A percentile compares a stretch with the other conserved stretches of the same genome.
Evolutionary conservation across 164 flowering plant genomes (phyloP).

Genomic region (Macadamia tetraphylla): DNA sequence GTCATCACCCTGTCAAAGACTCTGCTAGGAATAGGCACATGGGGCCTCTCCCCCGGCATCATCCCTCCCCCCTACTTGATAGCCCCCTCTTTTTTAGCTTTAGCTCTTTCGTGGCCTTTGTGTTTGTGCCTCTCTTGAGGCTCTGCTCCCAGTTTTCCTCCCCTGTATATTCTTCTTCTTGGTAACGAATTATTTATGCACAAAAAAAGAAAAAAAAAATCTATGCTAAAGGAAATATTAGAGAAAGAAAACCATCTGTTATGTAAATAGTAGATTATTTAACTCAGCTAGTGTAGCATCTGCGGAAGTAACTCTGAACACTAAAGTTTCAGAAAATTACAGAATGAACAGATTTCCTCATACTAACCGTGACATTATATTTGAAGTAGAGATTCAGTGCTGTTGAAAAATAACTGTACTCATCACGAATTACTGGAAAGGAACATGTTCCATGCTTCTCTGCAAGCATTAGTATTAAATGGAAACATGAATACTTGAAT

Average conservation of each 20-base stretch:
- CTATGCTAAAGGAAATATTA: neutral
- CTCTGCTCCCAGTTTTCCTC: no score
- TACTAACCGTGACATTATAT: constrained; percentile 75
- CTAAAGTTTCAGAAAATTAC: neutral
- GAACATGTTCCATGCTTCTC: constrained; percentile 94
- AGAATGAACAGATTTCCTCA: constrained; percentile 5
- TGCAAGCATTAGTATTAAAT: constrained; percentile 25
- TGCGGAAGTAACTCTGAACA: neutral
- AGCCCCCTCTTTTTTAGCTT: no score
- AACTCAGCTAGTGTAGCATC: neutral
- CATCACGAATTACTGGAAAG: constrained; percentile 59
- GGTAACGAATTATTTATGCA: no score
- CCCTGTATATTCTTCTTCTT: no score
- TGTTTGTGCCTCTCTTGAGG: no score
- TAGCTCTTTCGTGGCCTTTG: no score
- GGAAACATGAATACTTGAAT: no score
- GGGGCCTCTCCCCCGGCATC: no score
- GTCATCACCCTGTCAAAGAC: no score
- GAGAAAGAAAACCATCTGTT: neutral
- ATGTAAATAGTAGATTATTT: neutral
- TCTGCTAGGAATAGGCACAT: no score
- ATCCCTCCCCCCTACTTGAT: no score
- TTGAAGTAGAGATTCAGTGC: constrained; percentile 70
- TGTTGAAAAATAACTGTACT: constrained; percentile 62
- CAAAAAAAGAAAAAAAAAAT: no score